These are phyloP conservation scores for Cyphellophora europaea DNA, from an alignment of 2,329 filamentous ascomycete genomes.

Conservation along the genomic window DNA sequence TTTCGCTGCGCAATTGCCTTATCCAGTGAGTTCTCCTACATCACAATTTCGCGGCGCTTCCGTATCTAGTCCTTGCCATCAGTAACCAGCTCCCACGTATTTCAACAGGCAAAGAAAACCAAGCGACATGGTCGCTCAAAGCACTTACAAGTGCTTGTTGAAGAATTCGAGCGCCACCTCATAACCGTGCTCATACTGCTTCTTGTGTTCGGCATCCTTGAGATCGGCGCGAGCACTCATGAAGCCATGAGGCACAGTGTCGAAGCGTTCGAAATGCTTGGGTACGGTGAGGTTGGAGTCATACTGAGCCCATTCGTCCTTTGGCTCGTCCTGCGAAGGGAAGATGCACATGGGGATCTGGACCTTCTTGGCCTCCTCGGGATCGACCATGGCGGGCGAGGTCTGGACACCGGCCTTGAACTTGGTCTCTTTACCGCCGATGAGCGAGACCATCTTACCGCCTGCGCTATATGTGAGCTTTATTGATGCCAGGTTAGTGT, in stretches of 20 bases:
- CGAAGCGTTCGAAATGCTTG: constrained; percentile 35
- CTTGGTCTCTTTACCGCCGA: constrained; percentile 38
- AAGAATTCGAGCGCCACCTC: constrained; percentile 31
- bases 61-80: too few relatives aligned
- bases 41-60: too few relatives aligned
- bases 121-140: too few relatives aligned
- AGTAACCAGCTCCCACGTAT: too few relatives aligned
- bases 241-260: constrained; percentile 35
- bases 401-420: constrained; percentile 50
- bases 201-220: constrained; percentile 28
- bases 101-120: too few relatives aligned
- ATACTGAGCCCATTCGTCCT: constrained; percentile 35
- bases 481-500: neutral
- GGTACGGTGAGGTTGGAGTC: constrained; percentile 27
- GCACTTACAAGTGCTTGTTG: constrained; percentile 27
- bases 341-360: constrained; percentile 50
- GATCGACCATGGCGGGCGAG: constrained; percentile 54
- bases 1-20: too few relatives aligned
- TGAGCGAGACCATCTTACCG: constrained; percentile 45
- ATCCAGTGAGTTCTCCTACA: too few relatives aligned
- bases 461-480: constrained; percentile 4
- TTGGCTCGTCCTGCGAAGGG: constrained; percentile 47
- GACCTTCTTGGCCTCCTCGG: constrained; percentile 45
- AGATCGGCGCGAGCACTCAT: constrained; percentile 35
- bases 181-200: constrained; percentile 36